Evolutionary conservation across 2,329 filamentous ascomycete genomes (phyloP), one percentile per base, ranked within the genome.

Genomic region (Beauveria rudraprayagi): DNA sequence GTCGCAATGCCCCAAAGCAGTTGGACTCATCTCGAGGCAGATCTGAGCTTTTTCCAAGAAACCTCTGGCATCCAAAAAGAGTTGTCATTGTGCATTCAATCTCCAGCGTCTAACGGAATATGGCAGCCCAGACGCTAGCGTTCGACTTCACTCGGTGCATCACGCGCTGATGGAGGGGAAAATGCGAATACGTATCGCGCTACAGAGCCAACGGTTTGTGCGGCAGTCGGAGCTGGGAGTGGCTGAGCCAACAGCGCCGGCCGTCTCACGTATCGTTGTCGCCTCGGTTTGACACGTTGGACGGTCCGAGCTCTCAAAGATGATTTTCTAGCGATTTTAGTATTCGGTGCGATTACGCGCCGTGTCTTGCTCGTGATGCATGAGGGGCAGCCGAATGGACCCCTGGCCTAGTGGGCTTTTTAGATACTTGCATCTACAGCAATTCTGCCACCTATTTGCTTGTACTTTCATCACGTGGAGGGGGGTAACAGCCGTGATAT

Each of bases 391-490:
- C 46, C n/a, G 48, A 19, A 37, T 26, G 26, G 56, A 52, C 56
- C 56, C 56, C 56, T 53, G 48, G 14, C 26, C 26, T 17, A 16
- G 47, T 46, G 48, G 56, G 56, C 26, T 28, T 8, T 17, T 46
- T 3, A 60, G 47, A 37, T 60, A 60, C 56, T 34, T 53, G 37
- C 10, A 5, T 24, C 9, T 22, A 14, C 56, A 44, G 16, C 56
- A 34, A n/a, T 37, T 53, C 11, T 5, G 6, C 40, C 48, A 52
- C 56, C 40, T 37, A 46, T 30, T 26, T 26, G 5, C 48, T 53
- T 52, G 56, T 60, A 60, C n/a, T 46, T 60, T 53, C 9, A 60
- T 60, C 56, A 60, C 56, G 56, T 60, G 56, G 37, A 60, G 56
- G 24, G 56, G 24, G 37, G 40, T 34, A 9, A 17, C 10, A 52